Evolutionary conservation across 2,329 filamentous ascomycete species (phyloP), one percentile per base, ranked within the genome.

Genomic region (Colletotrichum orbiculare): DNA sequence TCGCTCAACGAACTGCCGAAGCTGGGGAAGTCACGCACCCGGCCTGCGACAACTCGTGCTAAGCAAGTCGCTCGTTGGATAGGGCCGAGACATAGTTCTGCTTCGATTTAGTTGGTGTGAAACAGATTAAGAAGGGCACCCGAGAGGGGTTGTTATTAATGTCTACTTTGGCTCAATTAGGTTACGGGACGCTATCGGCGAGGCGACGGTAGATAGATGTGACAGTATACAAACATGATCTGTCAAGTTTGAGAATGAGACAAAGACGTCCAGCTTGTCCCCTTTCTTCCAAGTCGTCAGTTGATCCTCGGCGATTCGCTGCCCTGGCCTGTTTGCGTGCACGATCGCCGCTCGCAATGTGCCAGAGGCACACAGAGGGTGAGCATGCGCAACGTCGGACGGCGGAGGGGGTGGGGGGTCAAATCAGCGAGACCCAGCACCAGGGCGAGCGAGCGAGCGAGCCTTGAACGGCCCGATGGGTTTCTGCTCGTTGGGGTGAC

Each of bases 1-100:
- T 68, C 70, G 6, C 50, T 72, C 9, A 67, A 70, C 39, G 67
- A 73, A 49, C 72, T 78, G 8, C 76, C 76, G 38, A 69, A 55
- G 37, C 73, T 72, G 45, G 71, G 70, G 33, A 50, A 67, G 15
- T 45, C 59, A 39, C 15, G 50, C 58, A 25, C 53, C 56, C 25
- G 58, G 43, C 6, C 49, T 49, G 10, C 58, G 11, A 46, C 34
- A 37, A 34, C 34, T 17, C 53, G 60, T n/a, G 53, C n/a, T 59
- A 49, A 46, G 17, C 25, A 37, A 41, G 17, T 15, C 5, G 47
- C 17, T 52, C 12, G 38, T 9, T 12, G 2, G 39, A 45, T 35
- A 35, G 43, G 15, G 8, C 43, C 7, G 43, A 11, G 33, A n/a
- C 13, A 15, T 4, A 8, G 33, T n/a, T 48, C 25, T 48, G n/a